Percentiles rank a stretch among this genome's conserved stretches.
Conservation (phyloP, 148 eudicot species). For the Arctostaphylos glauca region DNA sequence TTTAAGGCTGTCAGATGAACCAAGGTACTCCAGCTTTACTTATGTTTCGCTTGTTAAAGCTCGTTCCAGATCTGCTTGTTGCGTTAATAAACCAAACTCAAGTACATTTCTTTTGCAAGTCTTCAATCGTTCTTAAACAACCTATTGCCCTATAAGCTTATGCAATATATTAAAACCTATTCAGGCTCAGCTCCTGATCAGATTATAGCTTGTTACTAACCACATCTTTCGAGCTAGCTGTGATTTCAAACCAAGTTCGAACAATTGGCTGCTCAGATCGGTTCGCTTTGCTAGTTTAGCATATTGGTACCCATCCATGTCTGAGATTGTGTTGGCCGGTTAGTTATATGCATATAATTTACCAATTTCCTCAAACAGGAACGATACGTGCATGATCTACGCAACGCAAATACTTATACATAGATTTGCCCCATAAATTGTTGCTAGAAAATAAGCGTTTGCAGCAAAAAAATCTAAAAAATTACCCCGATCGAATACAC, state of each 20-base stretch:
- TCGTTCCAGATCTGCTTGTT: background rate
- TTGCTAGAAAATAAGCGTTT: background rate
- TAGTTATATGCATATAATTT: too few relatives aligned
- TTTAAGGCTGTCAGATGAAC: background rate
- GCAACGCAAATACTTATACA: too few relatives aligned
- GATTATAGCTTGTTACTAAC: too few relatives aligned
- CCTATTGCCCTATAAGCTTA: too few relatives aligned
- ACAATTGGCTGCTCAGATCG: too few relatives aligned
- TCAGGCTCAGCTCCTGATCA: too few relatives aligned
- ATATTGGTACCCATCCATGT: background rate
- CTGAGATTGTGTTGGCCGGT: too few relatives aligned
- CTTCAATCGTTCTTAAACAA: too few relatives aligned
- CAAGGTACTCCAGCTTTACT: background rate
- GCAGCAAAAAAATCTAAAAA: background rate
- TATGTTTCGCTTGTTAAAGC: background rate
- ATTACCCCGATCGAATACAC: constrained; percentile 16
- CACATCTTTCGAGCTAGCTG: too few relatives aligned
- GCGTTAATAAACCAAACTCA: background rate
- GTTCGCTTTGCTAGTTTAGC: background rate
- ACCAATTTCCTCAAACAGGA: background rate
- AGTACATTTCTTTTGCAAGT: too few relatives aligned
- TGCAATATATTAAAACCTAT: too few relatives aligned
- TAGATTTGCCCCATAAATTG: background rate
- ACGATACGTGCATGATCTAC: background rate
- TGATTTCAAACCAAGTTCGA: too few relatives aligned